Evolutionary conservation across 2,329 filamentous ascomycete species (phyloP).

Genomic region (Colletotrichum sp.): DNA sequence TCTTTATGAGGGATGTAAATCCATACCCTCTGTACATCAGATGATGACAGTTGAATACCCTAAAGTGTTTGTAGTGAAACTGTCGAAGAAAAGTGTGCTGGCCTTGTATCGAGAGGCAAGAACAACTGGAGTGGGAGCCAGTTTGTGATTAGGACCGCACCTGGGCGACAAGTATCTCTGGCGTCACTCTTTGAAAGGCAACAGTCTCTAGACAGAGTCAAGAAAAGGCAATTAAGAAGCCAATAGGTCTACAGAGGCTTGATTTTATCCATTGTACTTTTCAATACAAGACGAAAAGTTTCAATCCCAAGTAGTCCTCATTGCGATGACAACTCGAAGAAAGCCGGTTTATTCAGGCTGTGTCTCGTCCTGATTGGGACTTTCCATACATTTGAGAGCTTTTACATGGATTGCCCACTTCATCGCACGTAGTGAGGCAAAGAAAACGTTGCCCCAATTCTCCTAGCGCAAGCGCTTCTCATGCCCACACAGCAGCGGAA

Average conservation of each 20-base stretch:
- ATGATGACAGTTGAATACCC: neutral
- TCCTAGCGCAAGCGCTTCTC: neutral
- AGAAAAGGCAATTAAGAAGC: neutral
- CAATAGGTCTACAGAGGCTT: neutral
- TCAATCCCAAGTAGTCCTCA: neutral
- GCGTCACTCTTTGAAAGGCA: neutral
- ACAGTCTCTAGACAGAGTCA: neutral
- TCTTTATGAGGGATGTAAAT: too few relatives aligned
- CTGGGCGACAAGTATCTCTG: neutral
- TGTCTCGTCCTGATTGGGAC: neutral
- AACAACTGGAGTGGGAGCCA: neutral
- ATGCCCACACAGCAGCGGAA: neutral
- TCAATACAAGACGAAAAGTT: neutral
- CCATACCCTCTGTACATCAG: rapidly evolving
- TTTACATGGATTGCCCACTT: neutral
- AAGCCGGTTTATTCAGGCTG: neutral
- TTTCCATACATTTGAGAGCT: neutral
- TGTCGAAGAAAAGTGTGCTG: neutral
- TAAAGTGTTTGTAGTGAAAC: neutral
- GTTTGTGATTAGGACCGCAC: neutral
- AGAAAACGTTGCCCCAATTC: neutral
- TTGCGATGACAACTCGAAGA: neutral
- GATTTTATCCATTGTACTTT: neutral
- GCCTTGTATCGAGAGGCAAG: neutral
- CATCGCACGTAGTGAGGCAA: neutral